A percentile compares a stretch with the other conserved stretches of the same genome.
Conservation (phyloP, 1,139 yeast genomes). For the Suhomyces bribrorum region DNA sequence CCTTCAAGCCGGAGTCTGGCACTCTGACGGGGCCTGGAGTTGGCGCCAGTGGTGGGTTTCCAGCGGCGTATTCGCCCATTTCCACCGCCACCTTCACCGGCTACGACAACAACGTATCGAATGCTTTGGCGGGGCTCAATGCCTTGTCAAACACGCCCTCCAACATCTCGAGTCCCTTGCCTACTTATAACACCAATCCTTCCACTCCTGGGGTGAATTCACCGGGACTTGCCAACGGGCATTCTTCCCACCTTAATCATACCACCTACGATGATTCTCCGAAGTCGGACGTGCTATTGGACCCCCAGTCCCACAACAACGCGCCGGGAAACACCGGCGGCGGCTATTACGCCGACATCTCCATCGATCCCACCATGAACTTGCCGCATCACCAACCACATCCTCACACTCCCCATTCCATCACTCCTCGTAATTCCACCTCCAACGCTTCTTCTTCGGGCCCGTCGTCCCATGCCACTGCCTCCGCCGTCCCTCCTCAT, state of each 20-base stretch:
- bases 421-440: slow-evolving; percentile 43
- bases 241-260: slow-evolving; percentile 18
- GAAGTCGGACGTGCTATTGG: slow-evolving; percentile 32
- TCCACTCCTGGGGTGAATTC: slow-evolving; percentile 25
- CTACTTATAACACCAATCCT: slow-evolving; percentile 23
- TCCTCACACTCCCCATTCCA: slow-evolving; percentile 30
- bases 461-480: slow-evolving; percentile 1
- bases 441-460: slow-evolving; percentile 16
- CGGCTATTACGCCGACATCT: slow-evolving; percentile 50
- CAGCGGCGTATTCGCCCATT: slow-evolving; percentile 39
- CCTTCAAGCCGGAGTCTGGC: slow-evolving; percentile 18
- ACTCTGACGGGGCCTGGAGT: slow-evolving; percentile 7
- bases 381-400: slow-evolving; percentile 48
- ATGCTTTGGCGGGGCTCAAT: slow-evolving; percentile 50
- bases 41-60: slow-evolving; percentile 29
- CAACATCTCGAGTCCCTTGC: slow-evolving; percentile 34
- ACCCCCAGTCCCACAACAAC: slow-evolving; percentile 36
- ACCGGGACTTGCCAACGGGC: slow-evolving; percentile 13
- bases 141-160: slow-evolving; percentile 45
- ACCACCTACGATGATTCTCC: slow-evolving; percentile 35
- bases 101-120: slow-evolving; percentile 44
- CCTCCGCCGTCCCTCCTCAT: slow-evolving; percentile 12
- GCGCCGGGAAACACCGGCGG: slow-evolving; percentile 37
- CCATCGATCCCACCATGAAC: slow-evolving; percentile 51
- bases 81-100: slow-evolving; percentile 44